These are phyloP conservation scores for Pterulicium gracile DNA, from an alignment of 1,284 basidiomycete genomes.

Conservation along the genomic window DNA sequence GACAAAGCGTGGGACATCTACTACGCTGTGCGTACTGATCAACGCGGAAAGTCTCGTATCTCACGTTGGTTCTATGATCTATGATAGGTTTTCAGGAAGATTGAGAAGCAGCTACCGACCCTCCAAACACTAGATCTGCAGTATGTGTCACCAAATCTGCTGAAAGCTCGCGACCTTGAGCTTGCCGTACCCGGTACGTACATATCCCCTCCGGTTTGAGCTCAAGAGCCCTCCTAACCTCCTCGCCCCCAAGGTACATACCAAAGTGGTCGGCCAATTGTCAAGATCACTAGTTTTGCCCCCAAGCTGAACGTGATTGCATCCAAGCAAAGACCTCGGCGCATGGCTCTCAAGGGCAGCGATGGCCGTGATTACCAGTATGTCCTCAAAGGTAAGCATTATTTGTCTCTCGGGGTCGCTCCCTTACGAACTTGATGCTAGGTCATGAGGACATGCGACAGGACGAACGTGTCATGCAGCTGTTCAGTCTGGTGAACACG, in stretches of 20 bases:
- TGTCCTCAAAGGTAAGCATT: constrained; percentile 71
- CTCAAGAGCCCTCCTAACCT: constrained; percentile 6
- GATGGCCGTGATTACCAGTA: constrained; percentile 96
- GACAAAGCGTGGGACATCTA: constrained; percentile 99
- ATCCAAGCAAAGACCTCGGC: constrained; percentile 96
- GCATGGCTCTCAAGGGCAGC: constrained; percentile 81
- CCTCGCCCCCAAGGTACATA: constrained; percentile 78
- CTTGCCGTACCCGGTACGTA: constrained; percentile 84
- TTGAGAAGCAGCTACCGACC: constrained; percentile 89
- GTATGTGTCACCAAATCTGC: constrained; percentile 91
- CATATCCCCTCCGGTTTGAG: background rate
- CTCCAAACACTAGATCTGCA: constrained; percentile 91
- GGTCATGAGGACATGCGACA: constrained; percentile 99
- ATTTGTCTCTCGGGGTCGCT: background rate
- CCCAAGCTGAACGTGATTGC: constrained; percentile 88
- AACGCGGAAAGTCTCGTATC: no score
- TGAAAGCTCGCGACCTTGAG: constrained; percentile 85
- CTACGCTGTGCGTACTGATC: constrained; percentile 53
- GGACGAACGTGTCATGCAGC: constrained; percentile 98
- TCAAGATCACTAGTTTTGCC: constrained; percentile 78
- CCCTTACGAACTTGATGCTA: constrained; percentile 16
- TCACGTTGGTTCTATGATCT: constrained; percentile 8
- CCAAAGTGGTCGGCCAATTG: constrained; percentile 79
- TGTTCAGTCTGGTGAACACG: constrained; percentile 96
- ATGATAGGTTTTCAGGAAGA: constrained; percentile 89